A percentile compares a stretch with the other conserved stretches of the same genome.
These are phyloP conservation scores for Cystoderma amianthinum DNA, from an alignment of 768 basidiomycete species.

Conservation along the genomic window DNA sequence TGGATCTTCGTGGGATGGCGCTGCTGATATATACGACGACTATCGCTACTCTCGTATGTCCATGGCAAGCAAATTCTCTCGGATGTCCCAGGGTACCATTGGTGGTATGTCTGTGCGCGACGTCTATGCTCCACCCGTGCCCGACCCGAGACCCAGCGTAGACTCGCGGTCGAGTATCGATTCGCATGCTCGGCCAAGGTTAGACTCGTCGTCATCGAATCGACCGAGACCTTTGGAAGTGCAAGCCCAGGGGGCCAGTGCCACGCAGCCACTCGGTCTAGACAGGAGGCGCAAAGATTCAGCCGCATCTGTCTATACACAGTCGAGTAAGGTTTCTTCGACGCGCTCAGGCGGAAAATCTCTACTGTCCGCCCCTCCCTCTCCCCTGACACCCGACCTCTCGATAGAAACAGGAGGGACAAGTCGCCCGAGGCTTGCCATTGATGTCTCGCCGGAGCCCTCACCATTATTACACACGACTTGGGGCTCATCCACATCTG, in stretches of 20 bases:
- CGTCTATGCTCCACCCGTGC: conserved; percentile 12
- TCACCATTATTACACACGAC: conserved; percentile 32
- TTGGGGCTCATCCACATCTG: conserved; percentile 25
- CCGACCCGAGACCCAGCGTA: conserved; percentile 10
- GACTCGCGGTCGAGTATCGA: conserved; percentile 5
- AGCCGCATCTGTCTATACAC: conserved; percentile 26
- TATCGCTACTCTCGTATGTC: conserved; percentile 69
- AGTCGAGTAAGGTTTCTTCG: conserved; percentile 18
- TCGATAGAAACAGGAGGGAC: neutral
- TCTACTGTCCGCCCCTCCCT: neutral
- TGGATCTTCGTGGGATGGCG: conserved; percentile 50
- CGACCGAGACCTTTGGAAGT: neutral
- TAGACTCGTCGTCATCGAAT: neutral
- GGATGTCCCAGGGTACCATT: conserved; percentile 9
- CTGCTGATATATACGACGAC: conserved; percentile 72
- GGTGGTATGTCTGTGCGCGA: neutral
- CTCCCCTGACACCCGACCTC: neutral
- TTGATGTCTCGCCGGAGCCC: neutral
- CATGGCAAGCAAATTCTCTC: conserved; percentile 29
- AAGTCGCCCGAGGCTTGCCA: neutral
- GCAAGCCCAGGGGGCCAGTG: too few relatives aligned
- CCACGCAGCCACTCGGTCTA: neutral
- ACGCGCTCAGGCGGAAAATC: conserved; percentile 8
- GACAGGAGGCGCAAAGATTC: conserved; percentile 13
- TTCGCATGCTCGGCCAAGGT: conserved; percentile 5